Percentiles rank a stretch among this genome's conserved stretches.
Conservation (phyloP, 192 early-diverging fungal species). For the Podila epigama region DNA sequence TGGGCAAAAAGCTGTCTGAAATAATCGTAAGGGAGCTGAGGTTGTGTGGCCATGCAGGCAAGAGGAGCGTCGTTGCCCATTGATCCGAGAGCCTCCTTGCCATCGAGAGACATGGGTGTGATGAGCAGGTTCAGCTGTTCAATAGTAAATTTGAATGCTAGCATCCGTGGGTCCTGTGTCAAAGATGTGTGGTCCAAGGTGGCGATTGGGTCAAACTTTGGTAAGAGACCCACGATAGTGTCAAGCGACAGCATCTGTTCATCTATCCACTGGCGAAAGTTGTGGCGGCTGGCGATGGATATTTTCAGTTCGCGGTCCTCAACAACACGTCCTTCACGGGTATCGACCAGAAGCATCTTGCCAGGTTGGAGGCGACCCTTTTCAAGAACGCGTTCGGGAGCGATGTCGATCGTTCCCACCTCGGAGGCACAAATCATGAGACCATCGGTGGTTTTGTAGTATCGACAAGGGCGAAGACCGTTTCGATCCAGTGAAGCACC, state of each 20-base stretch:
- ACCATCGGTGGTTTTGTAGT: slow-evolving; percentile 90
- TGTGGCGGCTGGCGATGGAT: slow-evolving; percentile 67
- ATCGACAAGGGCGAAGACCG: slow-evolving; percentile 95
- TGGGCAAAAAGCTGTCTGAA: slow-evolving; percentile 98
- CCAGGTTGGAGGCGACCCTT: slow-evolving; percentile 98
- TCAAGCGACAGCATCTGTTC: slow-evolving; percentile 80
- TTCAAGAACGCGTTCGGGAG: slow-evolving; percentile 76
- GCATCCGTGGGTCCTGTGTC: slow-evolving; percentile 77
- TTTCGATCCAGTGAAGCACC: slow-evolving; percentile 97
- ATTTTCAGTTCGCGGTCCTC: slow-evolving; percentile 92
- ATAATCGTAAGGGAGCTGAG: slow-evolving; percentile 94
- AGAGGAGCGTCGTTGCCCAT: slow-evolving; percentile 98
- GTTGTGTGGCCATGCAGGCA: slow-evolving; percentile 88
- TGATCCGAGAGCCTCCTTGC: slow-evolving; percentile 97
- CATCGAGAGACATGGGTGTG: slow-evolving; percentile 83
- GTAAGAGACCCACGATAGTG: slow-evolving; percentile 55
- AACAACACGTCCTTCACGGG: slow-evolving; percentile 85
- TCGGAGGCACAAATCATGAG: slow-evolving; percentile 98
- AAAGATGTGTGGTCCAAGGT: slow-evolving; percentile 67
- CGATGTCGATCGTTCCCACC: slow-evolving; percentile 89
- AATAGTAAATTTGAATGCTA: slow-evolving; percentile 89
- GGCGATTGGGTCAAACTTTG: slow-evolving; percentile 34
- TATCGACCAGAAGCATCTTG: slow-evolving; percentile 97
- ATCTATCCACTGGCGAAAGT: slow-evolving; percentile 88
- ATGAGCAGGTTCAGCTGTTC: slow-evolving; percentile 95